A percentile compares a stretch with the other conserved stretches of the same genome.
Evolutionary conservation across 148 eudicot species (phyloP).

Genomic region (Silene latifolia): DNA sequence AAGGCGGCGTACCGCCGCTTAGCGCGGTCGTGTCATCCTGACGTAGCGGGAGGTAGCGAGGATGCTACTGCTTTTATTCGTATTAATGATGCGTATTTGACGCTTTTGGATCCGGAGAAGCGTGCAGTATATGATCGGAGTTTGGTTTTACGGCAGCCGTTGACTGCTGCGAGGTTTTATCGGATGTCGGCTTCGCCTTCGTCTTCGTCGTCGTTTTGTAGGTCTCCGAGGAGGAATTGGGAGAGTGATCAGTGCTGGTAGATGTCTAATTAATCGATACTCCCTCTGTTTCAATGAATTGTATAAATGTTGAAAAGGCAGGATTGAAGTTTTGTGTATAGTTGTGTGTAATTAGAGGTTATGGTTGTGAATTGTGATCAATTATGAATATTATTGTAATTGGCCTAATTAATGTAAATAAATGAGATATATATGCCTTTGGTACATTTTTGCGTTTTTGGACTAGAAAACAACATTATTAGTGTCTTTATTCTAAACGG

Average conservation of each 20-base stretch:
- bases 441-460: background rate
- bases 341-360: background rate
- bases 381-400: no score
- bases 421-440: background rate
- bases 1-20: slow-evolving; percentile 63
- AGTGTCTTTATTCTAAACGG: no score
- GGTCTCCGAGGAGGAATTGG: slow-evolving; percentile 23
- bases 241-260: slow-evolving; percentile 33
- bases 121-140: slow-evolving; percentile 3
- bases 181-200: slow-evolving; percentile 15
- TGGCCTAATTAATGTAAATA: background rate
- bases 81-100: background rate
- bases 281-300: background rate
- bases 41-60: slow-evolving; percentile 28
- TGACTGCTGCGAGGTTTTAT: background rate
- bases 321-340: background rate
- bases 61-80: background rate
- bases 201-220: slow-evolving; percentile 23
- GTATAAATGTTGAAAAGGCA: background rate
- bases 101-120: slow-evolving; percentile 7
- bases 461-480: no score
- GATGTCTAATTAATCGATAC: background rate
- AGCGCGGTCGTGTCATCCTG: slow-evolving; percentile 63
- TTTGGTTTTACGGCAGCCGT: background rate
- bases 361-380: background rate